These are phyloP conservation scores for Yamadazyma sp. DNA, from an alignment of 1,139 yeast genomes.

Conservation along the genomic window DNA sequence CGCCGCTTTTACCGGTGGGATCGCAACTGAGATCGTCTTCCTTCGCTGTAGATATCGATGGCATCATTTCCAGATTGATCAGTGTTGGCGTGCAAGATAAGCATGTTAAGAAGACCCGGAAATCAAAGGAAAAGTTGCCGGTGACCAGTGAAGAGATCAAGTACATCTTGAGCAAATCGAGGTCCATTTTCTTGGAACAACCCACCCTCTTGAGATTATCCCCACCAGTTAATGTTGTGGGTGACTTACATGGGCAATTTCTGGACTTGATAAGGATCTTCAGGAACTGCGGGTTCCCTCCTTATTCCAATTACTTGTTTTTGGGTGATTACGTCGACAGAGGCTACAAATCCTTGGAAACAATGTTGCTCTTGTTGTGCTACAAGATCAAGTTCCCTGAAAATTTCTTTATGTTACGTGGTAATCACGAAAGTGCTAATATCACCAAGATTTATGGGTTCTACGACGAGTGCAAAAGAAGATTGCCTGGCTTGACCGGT, in stretches of 20 bases:
- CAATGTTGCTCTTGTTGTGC: slow-evolving; percentile 68
- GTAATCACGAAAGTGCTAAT: slow-evolving; percentile 84
- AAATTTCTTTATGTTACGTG: slow-evolving; percentile 78
- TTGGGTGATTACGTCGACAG: slow-evolving; percentile 87
- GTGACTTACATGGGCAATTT: slow-evolving; percentile 86
- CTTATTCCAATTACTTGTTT: slow-evolving; percentile 73
- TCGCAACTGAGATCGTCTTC: slow-evolving; percentile 2
- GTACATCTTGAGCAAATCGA: slow-evolving; percentile 62
- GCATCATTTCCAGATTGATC: slow-evolving; percentile 54
- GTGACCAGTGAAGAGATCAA: slow-evolving; percentile 56
- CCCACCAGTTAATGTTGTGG: slow-evolving; percentile 85
- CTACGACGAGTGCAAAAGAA: slow-evolving; percentile 83
- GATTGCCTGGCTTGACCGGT: slow-evolving; percentile 53
- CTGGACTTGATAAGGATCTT: slow-evolving; percentile 72
- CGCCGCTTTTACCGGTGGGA: slow-evolving; percentile 6
- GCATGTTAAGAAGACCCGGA: slow-evolving; percentile 26
- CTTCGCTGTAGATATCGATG: slow-evolving; percentile 48
- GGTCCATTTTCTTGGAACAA: slow-evolving; percentile 71
- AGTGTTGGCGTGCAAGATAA: slow-evolving; percentile 38
- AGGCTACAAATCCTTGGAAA: slow-evolving; percentile 81
- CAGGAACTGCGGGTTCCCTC: slow-evolving; percentile 79
- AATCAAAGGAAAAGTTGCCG: slow-evolving; percentile 39
- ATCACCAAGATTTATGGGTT: slow-evolving; percentile 85
- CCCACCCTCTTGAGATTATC: slow-evolving; percentile 75
- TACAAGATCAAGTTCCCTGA: slow-evolving; percentile 82